Evolutionary conservation across 805 yeast genomes (phyloP).

Genomic region (Kockiozyma suomiensis): DNA sequence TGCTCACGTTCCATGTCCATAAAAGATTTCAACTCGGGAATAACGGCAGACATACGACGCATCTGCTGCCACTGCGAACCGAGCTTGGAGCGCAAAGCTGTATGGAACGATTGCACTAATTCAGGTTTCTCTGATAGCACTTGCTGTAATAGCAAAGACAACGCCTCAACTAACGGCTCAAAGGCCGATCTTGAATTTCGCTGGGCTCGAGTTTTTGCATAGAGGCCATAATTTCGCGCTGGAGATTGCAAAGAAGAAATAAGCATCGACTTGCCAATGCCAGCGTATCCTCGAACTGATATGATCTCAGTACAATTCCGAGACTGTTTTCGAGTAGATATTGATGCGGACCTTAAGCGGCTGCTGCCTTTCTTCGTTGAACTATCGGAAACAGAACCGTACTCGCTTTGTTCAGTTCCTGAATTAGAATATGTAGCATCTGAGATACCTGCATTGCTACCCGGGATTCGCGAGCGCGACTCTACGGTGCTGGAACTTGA

Average conservation of each 20-base stretch:
- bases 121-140: constrained; percentile 28
- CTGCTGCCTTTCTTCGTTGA: not conserved
- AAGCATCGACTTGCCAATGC: constrained; percentile 31
- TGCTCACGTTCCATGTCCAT: constrained; percentile 10
- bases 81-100: constrained; percentile 8
- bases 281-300: constrained; percentile 24
- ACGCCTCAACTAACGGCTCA: constrained; percentile 14
- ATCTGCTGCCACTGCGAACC: constrained; percentile 25
- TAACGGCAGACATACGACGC: constrained; percentile 2
- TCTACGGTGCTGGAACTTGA: not conserved
- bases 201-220: constrained; percentile 1
- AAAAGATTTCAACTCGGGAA: constrained; percentile 25
- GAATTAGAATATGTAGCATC: constrained; percentile 4
- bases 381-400: not conserved
- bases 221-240: constrained; percentile 24
- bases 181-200: constrained; percentile 7
- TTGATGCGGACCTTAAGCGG: not conserved
- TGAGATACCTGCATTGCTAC: not conserved
- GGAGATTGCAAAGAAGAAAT: constrained; percentile 17
- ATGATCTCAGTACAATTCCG: constrained; percentile 23
- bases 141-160: constrained; percentile 25
- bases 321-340: not conserved
- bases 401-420: not conserved
- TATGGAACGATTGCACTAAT: constrained; percentile 7
- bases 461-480: not conserved